phyloP scores from a whole-genome alignment of 352 stramenopile species.

The Phytophthora palmivora region DNA sequence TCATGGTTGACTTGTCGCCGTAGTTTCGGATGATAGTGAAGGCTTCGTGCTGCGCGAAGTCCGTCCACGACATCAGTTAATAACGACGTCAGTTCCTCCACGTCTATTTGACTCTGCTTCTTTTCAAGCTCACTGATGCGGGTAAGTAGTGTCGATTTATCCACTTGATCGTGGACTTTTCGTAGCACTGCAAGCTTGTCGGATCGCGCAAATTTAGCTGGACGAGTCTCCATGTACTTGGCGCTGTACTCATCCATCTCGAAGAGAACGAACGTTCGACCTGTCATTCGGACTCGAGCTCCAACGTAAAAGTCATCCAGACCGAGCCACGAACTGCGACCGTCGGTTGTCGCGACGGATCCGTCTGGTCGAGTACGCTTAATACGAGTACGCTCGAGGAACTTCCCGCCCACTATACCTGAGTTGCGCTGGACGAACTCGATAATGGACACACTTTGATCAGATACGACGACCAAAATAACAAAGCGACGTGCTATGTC shows the following conservation, averaged over 20 bases:
- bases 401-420: constrained; percentile 77
- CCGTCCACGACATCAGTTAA: constrained; percentile 51
- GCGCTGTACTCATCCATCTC: constrained; percentile 89
- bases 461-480: constrained; percentile 76
- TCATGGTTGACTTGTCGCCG: constrained; percentile 68
- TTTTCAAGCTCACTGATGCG: constrained; percentile 42
- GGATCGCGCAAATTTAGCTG: constrained; percentile 66
- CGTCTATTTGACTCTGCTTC: constrained; percentile 44
- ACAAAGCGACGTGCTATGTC: constrained; percentile 80
- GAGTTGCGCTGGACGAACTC: constrained; percentile 82
- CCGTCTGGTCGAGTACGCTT: constrained; percentile 52
- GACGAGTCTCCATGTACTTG: constrained; percentile 81
- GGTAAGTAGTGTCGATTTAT: constrained; percentile 34
- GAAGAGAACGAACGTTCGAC: constrained; percentile 75
- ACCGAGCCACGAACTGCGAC: constrained; percentile 47
- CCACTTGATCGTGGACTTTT: constrained; percentile 58
- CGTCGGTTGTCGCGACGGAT: constrained; percentile 37
- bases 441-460: constrained; percentile 80
- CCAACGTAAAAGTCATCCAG: constrained; percentile 84
- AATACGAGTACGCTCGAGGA: constrained; percentile 73
- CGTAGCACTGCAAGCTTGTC: constrained; percentile 70
- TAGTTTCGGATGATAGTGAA: constrained; percentile 75
- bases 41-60: constrained; percentile 68
- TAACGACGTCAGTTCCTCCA: constrained; percentile 56
- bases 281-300: constrained; percentile 64